phyloP scores from a whole-genome alignment of 805 yeast species.

The Candida yuanshanica region DNA sequence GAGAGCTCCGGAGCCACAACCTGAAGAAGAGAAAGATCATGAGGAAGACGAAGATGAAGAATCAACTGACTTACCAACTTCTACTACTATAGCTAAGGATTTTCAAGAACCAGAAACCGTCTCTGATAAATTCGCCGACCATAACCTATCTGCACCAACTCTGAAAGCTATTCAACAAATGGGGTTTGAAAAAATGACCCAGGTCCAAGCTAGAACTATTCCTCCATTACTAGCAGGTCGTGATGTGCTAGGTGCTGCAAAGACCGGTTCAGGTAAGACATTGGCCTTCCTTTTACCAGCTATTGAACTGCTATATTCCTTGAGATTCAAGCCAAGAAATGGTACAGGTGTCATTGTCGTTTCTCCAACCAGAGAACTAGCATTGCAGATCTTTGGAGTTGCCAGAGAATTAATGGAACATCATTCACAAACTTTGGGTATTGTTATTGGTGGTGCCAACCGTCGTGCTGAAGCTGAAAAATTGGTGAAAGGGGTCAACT shows the following conservation, averaged over 20 bases:
- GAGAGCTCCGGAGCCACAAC: conserved; percentile 17
- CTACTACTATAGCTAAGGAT: conserved; percentile 1
- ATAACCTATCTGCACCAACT: conserved; percentile 77
- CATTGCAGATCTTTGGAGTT: conserved; percentile 95
- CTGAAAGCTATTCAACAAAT: conserved; percentile 72
- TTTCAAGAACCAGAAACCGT: conserved; percentile 14
- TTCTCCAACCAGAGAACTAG: conserved; percentile 96
- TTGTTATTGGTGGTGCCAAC: conserved; percentile 98
- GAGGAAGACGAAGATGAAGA: conserved; percentile 16
- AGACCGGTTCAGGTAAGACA: conserved; percentile 98
- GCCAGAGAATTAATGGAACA: conserved; percentile 88
- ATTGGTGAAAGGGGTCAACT: conserved; percentile 85
- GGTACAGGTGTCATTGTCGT: conserved; percentile 97
- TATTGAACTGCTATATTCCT: conserved; percentile 80
- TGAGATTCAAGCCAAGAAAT: conserved; percentile 94
- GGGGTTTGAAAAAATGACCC: conserved; percentile 92
- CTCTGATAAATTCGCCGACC: conserved; percentile 35
- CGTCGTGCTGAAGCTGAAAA: conserved; percentile 97
- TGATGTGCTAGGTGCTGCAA: conserved; percentile 99
- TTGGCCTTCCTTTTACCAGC: conserved; percentile 95
- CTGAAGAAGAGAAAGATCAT: conserved; percentile 16
- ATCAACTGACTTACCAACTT: conserved; percentile 9
- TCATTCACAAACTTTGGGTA: conserved; percentile 86
- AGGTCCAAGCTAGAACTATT: conserved; percentile 91
- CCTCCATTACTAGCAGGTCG: conserved; percentile 96